These are phyloP conservation scores for Didymella sp. DNA, from an alignment of 2,329 filamentous ascomycete genomes.

Conservation along the genomic window DNA sequence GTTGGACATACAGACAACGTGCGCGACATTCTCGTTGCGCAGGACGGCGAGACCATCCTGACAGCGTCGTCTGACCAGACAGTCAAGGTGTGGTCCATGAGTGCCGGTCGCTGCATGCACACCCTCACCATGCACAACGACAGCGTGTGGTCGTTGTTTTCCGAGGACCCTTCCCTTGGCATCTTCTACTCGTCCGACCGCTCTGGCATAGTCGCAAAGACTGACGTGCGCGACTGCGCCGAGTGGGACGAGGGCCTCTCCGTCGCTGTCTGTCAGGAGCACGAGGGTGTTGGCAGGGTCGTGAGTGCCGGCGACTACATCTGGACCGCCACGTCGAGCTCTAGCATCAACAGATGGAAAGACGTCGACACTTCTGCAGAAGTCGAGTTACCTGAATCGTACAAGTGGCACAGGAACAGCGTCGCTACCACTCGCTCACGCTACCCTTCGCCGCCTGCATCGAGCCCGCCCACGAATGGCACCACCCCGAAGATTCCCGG, in stretches of 20 bases:
- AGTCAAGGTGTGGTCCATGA: slow-evolving; percentile 97
- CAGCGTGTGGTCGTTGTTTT: slow-evolving; percentile 95
- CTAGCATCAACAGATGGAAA: slow-evolving; percentile 90
- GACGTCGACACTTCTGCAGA: slow-evolving; percentile 82
- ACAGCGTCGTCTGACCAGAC: slow-evolving; percentile 96
- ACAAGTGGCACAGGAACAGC: slow-evolving; percentile 62
- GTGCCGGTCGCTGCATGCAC: slow-evolving; percentile 93
- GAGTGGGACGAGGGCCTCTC: slow-evolving; percentile 89
- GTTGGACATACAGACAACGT: slow-evolving; percentile 96
- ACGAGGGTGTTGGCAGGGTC: slow-evolving; percentile 76
- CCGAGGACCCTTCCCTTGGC: slow-evolving; percentile 81
- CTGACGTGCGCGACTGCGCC: slow-evolving; percentile 77
- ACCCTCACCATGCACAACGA: slow-evolving; percentile 99
- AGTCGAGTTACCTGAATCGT: slow-evolving; percentile 63
- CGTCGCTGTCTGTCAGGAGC: slow-evolving; percentile 89
- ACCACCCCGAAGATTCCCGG: slow-evolving; percentile 70
- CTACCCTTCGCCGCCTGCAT: slow-evolving; percentile 48
- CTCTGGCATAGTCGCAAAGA: slow-evolving; percentile 93
- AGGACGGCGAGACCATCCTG: slow-evolving; percentile 87
- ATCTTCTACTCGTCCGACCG: slow-evolving; percentile 96
- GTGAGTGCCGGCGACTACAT: slow-evolving; percentile 74
- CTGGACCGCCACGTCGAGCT: slow-evolving; percentile 89
- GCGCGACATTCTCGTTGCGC: slow-evolving; percentile 86
- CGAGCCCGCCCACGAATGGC: slow-evolving; percentile 43
- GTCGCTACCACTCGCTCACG: slow-evolving; percentile 54